Percentiles rank a stretch among this genome's conserved stretches.
These are phyloP conservation scores for Aspergillus nanangensis DNA, from an alignment of 495 filamentous ascomycete species.

Conservation along the genomic window DNA sequence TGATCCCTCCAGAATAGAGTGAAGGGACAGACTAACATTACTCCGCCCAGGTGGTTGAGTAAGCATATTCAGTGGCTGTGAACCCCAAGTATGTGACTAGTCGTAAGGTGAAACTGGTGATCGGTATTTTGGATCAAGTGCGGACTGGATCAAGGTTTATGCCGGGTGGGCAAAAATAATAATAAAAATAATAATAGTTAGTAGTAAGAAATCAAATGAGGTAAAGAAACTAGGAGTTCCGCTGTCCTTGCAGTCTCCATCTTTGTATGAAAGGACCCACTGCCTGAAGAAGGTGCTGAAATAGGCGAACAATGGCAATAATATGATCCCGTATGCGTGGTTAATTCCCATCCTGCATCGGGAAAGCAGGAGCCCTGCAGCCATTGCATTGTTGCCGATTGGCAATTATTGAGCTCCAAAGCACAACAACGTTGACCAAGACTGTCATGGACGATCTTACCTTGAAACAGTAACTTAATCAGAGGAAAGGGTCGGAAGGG, in stretches of 20 bases:
- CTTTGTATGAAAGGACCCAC: too few relatives aligned
- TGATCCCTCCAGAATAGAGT: too few relatives aligned
- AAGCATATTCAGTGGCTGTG: slow-evolving; percentile 4
- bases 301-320: too few relatives aligned
- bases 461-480: background rate
- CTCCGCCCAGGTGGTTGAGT: background rate
- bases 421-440: slow-evolving; percentile 3
- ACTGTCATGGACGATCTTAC: slow-evolving; percentile 3
- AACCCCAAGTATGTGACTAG: background rate
- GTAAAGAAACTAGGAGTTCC: too few relatives aligned
- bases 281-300: too few relatives aligned
- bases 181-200: too few relatives aligned
- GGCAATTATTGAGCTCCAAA: background rate
- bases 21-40: background rate
- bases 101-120: background rate
- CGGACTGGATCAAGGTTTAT: background rate
- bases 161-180: too few relatives aligned
- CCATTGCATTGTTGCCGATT: background rate
- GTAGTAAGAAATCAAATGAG: too few relatives aligned
- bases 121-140: too few relatives aligned
- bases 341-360: too few relatives aligned
- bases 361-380: background rate
- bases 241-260: too few relatives aligned
- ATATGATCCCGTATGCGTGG: too few relatives aligned
- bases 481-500: background rate